Percentiles rank a stretch among this genome's conserved stretches.
These are phyloP conservation scores for Starmerella stigmatis DNA, from an alignment of 805 yeast genomes.

Conservation along the genomic window DNA sequence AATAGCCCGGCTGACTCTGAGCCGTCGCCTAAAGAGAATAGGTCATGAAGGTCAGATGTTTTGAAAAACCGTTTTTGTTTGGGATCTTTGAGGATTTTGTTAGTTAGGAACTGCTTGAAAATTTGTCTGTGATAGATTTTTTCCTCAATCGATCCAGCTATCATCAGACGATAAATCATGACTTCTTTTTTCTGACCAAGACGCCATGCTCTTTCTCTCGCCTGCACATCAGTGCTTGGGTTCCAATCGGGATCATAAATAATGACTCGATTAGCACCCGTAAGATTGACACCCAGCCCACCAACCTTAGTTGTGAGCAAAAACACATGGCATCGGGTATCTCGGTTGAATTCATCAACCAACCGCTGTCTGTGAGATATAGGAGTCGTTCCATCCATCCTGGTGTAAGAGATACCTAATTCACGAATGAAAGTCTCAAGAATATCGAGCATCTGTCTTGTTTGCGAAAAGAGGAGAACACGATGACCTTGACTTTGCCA, in stretches of 20 bases:
- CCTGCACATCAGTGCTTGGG: conserved; percentile 94
- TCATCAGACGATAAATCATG: conserved; percentile 79
- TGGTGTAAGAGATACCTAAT: conserved; percentile 42
- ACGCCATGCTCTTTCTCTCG: conserved; percentile 95
- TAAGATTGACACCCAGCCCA: conserved; percentile 84
- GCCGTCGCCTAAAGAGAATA: conserved; percentile 66
- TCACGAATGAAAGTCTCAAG: conserved; percentile 53
- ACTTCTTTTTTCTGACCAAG: conserved; percentile 90
- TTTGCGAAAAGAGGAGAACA: conserved; percentile 79
- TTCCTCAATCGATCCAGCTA: conserved; percentile 92
- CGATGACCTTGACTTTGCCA: conserved; percentile 76
- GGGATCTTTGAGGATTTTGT: conserved; percentile 89
- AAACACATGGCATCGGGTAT: conserved; percentile 51
- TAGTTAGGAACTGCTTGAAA: conserved; percentile 85
- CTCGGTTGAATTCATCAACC: conserved; percentile 70
- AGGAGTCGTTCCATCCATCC: conserved; percentile 94
- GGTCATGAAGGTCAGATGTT: conserved; percentile 79
- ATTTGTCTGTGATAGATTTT: conserved; percentile 95
- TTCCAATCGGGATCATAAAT: conserved; percentile 98
- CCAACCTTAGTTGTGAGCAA: conserved; percentile 90
- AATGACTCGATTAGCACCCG: conserved; percentile 91
- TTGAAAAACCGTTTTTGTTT: conserved; percentile 89
- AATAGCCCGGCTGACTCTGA: conserved; percentile 62
- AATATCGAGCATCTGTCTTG: conserved; percentile 87
- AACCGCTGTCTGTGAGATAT: conserved; percentile 64